Base-by-base conservation (phyloP, 192 early-diverging fungal species). In the Phlyctochytrium planicorne region DNA sequence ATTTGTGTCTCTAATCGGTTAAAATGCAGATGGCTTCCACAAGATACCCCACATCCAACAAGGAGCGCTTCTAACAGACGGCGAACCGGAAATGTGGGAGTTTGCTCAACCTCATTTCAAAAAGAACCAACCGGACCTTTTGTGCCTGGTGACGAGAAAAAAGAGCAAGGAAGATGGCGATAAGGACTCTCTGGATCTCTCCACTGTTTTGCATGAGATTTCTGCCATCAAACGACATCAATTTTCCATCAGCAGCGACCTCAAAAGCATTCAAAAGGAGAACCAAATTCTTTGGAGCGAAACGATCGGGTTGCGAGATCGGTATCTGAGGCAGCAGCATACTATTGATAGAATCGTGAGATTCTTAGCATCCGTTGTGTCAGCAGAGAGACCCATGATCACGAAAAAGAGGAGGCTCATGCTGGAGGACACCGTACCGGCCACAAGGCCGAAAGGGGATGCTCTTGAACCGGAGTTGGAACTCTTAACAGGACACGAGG, bases 1-100 rank as follows among this genome's bases (percentile, higher is more conserved):
- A n/a, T n/a, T n/a, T n/a, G n/a, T n/a, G n/a, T n/a, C n/a, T n/a
- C n/a, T n/a, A n/a, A n/a, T n/a, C n/a, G n/a, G n/a, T n/a, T n/a
- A n/a, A n/a, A n/a, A n/a, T n/a, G 93, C 16, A 57, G 55, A 99
- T 69, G 97, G 93, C 16, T 99, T 99, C 68, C 94, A 95, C 78
- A 98, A 98, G 63, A 87, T 97, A 10, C 94, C 93, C n/a, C 92
- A 96, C 72, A 71, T 95, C 16, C 91, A 93, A 63, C 91, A 94
- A 56, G 96, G 96, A 31, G 91, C 93, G 1, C 80, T 97, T 31
- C 82, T 87, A 2, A 75, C 90, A 2, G 91, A 92, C 23, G 83
- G 80, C 0, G 84, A 84, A 29, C 83, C 91, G 0, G 96, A 98
- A 73, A 81, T 85, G 59, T 94, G 90, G 91, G 94, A 98, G 76